phyloP scores from a whole-genome alignment of 192 early-diverging fungal species.

The Cetraspora pellucida region DNA sequence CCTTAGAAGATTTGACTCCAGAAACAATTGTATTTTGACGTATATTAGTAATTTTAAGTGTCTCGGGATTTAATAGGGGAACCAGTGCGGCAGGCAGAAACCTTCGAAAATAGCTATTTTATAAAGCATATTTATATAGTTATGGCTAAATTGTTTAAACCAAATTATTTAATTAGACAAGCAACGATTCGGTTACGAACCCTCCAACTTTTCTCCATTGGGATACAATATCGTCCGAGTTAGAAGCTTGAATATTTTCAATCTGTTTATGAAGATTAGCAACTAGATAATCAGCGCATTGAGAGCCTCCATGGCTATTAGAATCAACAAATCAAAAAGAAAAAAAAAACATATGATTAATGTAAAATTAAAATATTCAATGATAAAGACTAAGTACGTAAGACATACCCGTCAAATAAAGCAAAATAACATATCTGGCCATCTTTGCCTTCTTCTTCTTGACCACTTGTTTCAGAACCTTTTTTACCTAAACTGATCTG shows the following conservation, averaged over 20 bases:
- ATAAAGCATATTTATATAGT: not conserved
- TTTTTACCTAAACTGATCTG: conserved; percentile 21
- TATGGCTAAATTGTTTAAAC: not conserved
- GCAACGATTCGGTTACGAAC: not conserved
- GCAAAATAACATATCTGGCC: conserved; percentile 53
- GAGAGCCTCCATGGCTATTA: conserved; percentile 48
- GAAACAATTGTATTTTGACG: not conserved
- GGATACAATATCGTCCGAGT: not conserved
- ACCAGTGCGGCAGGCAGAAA: not conserved
- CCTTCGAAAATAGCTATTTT: conserved; percentile 27
- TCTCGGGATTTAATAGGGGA: conserved; percentile 16
- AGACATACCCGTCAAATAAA: conserved; percentile 59
- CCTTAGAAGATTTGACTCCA: not conserved
- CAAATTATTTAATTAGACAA: not conserved
- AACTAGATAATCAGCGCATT: conserved; percentile 49
- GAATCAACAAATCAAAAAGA: not conserved
- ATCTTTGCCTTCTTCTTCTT: conserved; percentile 39
- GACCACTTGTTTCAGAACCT: not conserved
- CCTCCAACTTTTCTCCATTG: conserved; percentile 30
- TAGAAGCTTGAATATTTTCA: conserved; percentile 42
- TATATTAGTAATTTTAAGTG: not conserved
- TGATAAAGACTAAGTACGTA: not conserved
- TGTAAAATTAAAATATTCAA: not conserved
- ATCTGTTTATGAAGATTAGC: conserved; percentile 55
- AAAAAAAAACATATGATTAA: not conserved